A percentile compares a stretch with the other conserved stretches of the same genome.
phyloP scores from a whole-genome alignment of 2,329 filamentous ascomycete species.

The Fusarium odoratissimum region DNA sequence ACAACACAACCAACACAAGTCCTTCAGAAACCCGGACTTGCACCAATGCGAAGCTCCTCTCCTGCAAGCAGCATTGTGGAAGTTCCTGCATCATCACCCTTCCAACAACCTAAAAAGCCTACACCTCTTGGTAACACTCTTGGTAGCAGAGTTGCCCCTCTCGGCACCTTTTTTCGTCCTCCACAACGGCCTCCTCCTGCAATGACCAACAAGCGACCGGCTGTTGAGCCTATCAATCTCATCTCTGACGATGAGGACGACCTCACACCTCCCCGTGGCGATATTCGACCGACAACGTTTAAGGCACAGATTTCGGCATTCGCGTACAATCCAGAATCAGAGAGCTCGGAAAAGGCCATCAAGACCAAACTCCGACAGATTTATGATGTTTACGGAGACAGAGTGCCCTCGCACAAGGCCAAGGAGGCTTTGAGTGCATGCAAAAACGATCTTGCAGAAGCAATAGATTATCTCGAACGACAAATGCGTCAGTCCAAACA shows the following conservation, averaged over 20 bases:
- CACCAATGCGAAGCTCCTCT: slow-evolving; percentile 54
- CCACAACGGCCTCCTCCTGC: slow-evolving; percentile 48
- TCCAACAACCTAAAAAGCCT: slow-evolving; percentile 56
- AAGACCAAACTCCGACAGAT: slow-evolving; percentile 51
- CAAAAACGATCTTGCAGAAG: slow-evolving; percentile 52
- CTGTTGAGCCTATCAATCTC: slow-evolving; percentile 58
- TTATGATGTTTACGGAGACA: slow-evolving; percentile 51
- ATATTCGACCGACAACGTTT: slow-evolving; percentile 71
- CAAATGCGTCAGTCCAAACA: slow-evolving; percentile 20
- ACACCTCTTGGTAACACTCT: slow-evolving; percentile 58
- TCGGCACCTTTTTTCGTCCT: slow-evolving; percentile 76
- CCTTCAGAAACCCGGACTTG: slow-evolving; percentile 54
- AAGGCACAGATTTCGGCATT: slow-evolving; percentile 54
- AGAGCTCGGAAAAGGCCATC: slow-evolving; percentile 50
- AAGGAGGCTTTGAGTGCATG: slow-evolving; percentile 49
- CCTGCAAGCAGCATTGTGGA: slow-evolving; percentile 69
- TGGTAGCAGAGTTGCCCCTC: slow-evolving; percentile 76
- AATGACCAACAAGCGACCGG: slow-evolving; percentile 51
- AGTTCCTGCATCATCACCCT: slow-evolving; percentile 89
- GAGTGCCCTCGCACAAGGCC: slow-evolving; percentile 47
- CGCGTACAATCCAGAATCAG: slow-evolving; percentile 61
- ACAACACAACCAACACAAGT: slow-evolving; percentile 62
- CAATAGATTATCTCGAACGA: slow-evolving; percentile 48
- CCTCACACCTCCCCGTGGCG: slow-evolving; percentile 64
- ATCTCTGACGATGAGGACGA: slow-evolving; percentile 62